Conservation (phyloP, 1,284 basidiomycete species). For the Inonotus obliquus region DNA sequence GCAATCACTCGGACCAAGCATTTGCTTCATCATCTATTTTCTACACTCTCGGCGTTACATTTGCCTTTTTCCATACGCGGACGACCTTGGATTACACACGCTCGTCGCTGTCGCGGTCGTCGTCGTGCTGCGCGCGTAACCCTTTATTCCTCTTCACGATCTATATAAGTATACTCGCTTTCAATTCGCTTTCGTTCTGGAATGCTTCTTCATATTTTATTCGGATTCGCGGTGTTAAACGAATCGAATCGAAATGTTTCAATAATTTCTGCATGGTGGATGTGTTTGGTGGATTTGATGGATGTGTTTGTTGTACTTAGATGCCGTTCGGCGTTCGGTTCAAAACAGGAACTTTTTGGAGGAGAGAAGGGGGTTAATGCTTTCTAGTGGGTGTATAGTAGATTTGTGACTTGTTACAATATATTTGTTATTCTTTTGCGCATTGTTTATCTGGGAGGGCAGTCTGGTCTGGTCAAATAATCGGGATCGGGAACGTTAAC, state of each 20-base stretch:
- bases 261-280: no score
- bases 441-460: not conserved
- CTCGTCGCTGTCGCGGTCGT: no score
- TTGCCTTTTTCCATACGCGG: slow-evolving; percentile 5
- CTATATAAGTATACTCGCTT: not conserved
- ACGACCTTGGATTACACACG: slow-evolving; percentile 1
- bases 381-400: slow-evolving; percentile 3
- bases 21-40: not conserved
- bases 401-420: slow-evolving; percentile 2
- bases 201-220: no score
- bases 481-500: not conserved
- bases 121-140: not conserved
- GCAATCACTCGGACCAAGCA: slow-evolving; percentile 5
- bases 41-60: not conserved
- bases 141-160: not conserved
- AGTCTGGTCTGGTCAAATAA: not conserved
- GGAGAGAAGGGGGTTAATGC: no score
- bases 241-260: no score
- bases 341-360: no score
- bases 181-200: not conserved
- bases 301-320: not conserved
- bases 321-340: not conserved
- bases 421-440: not conserved
- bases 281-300: no score
- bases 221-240: not conserved